These are phyloP conservation scores for Debaryomyces subglobosus DNA, from an alignment of 1,139 yeast genomes.

Conservation along the genomic window DNA sequence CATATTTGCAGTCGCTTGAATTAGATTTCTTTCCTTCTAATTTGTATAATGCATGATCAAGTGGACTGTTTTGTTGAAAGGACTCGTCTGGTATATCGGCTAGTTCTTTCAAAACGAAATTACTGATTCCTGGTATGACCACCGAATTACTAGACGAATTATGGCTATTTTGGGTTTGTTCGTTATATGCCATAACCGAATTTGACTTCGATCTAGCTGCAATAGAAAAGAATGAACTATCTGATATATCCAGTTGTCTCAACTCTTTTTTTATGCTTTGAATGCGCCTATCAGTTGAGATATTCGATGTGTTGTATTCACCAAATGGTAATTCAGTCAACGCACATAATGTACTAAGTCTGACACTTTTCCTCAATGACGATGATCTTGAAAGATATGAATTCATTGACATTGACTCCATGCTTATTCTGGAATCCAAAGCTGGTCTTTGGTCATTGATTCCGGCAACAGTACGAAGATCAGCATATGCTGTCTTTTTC, in stretches of 20 bases:
- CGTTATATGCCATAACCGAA: slow-evolving; percentile 20
- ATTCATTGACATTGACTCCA: slow-evolving; percentile 24
- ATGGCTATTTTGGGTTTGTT: slow-evolving; percentile 9
- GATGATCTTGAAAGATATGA: slow-evolving; percentile 30
- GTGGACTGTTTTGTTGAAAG: slow-evolving; percentile 58
- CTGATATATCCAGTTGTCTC: slow-evolving; percentile 34
- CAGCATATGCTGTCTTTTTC: slow-evolving; percentile 42
- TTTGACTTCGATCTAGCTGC: slow-evolving; percentile 26
- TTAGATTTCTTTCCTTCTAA: slow-evolving; percentile 64
- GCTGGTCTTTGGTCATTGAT: slow-evolving; percentile 21
- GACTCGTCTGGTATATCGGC: slow-evolving; percentile 84
- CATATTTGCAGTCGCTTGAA: background rate
- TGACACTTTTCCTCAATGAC: slow-evolving; percentile 32
- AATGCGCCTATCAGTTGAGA: slow-evolving; percentile 10
- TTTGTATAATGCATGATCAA: slow-evolving; percentile 73
- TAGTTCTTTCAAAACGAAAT: slow-evolving; percentile 64
- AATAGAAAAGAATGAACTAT: slow-evolving; percentile 43
- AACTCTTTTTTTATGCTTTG: slow-evolving; percentile 15
- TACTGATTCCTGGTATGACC: slow-evolving; percentile 66
- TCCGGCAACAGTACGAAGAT: slow-evolving; percentile 34
- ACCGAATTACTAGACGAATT: slow-evolving; percentile 35
- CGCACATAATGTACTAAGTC: slow-evolving; percentile 45
- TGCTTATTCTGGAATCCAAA: slow-evolving; percentile 26
- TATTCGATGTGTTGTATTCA: slow-evolving; percentile 20
- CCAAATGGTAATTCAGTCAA: slow-evolving; percentile 47